A percentile compares a stretch with the other conserved stretches of the same genome.
These are phyloP conservation scores for Lodderomyces theae DNA, from an alignment of 1,139 yeast species.

Conservation along the genomic window DNA sequence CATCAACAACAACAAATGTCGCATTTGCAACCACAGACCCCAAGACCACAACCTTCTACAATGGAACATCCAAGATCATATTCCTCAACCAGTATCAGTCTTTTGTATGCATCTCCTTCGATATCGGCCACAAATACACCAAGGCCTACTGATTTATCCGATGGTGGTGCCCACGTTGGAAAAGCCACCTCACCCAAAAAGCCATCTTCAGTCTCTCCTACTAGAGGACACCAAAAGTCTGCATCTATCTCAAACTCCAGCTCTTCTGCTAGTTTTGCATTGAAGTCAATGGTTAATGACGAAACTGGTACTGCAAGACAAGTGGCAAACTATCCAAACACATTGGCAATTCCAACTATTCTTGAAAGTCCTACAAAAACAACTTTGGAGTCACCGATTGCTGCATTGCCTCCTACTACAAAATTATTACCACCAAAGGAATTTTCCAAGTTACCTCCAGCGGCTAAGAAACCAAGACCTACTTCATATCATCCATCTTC, in stretches of 20 bases:
- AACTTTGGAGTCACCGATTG: background rate
- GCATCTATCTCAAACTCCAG: slow-evolving; percentile 32
- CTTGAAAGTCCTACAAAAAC: slow-evolving; percentile 43
- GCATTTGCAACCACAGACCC: slow-evolving; percentile 6
- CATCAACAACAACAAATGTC: slow-evolving; percentile 8
- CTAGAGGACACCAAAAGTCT: slow-evolving; percentile 35
- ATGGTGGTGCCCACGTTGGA: slow-evolving; percentile 9
- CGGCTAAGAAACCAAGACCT: slow-evolving; percentile 66
- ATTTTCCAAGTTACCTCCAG: slow-evolving; percentile 37
- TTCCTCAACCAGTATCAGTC: slow-evolving; percentile 40
- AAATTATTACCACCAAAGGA: slow-evolving; percentile 18
- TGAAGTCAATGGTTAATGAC: slow-evolving; percentile 62
- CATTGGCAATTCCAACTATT: slow-evolving; percentile 36
- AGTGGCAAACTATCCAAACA: slow-evolving; percentile 4
- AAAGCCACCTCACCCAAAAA: slow-evolving; percentile 18
- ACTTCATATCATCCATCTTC: slow-evolving; percentile 73
- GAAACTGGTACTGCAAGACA: slow-evolving; percentile 13
- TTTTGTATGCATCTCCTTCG: slow-evolving; percentile 50
- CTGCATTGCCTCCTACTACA: slow-evolving; percentile 9
- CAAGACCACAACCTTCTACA: slow-evolving; percentile 11
- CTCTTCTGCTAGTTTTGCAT: slow-evolving; percentile 59
- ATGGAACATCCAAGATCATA: slow-evolving; percentile 39
- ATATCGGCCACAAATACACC: slow-evolving; percentile 51
- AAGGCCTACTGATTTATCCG: slow-evolving; percentile 14
- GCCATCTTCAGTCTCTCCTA: slow-evolving; percentile 15